A percentile compares a stretch with the other conserved stretches of the same genome.
Evolutionary conservation across 805 yeast genomes (phyloP).

Genomic region (Jamesozyma jinghongensis): DNA sequence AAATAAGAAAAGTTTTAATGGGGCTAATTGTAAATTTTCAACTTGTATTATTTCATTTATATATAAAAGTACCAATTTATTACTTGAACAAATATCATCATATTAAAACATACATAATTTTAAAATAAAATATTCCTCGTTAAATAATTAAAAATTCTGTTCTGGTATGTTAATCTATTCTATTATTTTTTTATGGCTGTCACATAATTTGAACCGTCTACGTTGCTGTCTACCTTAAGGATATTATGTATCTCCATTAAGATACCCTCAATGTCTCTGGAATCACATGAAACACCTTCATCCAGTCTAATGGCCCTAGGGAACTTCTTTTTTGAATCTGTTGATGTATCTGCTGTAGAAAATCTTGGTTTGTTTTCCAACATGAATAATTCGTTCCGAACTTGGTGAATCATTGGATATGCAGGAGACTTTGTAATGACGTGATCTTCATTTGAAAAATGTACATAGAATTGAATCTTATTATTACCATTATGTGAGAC

Average conservation of each 20-base stretch:
- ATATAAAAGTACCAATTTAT: no score
- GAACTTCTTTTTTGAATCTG: constrained; percentile 2
- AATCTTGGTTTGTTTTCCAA: constrained; percentile 11
- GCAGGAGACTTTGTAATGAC: constrained; percentile 22
- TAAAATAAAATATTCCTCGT: no score
- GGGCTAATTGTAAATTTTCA: no score
- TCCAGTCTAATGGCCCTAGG: constrained; percentile 19
- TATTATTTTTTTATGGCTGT: not conserved
- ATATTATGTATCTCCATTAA: constrained; percentile 22
- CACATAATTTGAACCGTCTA: not conserved
- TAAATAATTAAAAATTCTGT: no score
- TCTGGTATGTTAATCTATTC: no score
- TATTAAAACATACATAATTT: no score
- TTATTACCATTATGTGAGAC: constrained; percentile 21
- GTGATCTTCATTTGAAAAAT: constrained; percentile 27
- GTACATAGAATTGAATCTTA: constrained; percentile 22
- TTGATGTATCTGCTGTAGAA: not conserved
- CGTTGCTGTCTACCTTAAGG: constrained; percentile 7
- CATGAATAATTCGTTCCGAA: constrained; percentile 25
- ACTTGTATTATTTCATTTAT: no score
- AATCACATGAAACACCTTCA: constrained; percentile 27
- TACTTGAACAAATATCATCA: no score
- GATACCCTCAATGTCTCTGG: constrained; percentile 21
- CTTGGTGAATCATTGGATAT: constrained; percentile 24
- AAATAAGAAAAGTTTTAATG: no score